These are phyloP conservation scores for Colletotrichum sp. DNA, from an alignment of 2,329 filamentous ascomycete genomes.

Conservation along the genomic window DNA sequence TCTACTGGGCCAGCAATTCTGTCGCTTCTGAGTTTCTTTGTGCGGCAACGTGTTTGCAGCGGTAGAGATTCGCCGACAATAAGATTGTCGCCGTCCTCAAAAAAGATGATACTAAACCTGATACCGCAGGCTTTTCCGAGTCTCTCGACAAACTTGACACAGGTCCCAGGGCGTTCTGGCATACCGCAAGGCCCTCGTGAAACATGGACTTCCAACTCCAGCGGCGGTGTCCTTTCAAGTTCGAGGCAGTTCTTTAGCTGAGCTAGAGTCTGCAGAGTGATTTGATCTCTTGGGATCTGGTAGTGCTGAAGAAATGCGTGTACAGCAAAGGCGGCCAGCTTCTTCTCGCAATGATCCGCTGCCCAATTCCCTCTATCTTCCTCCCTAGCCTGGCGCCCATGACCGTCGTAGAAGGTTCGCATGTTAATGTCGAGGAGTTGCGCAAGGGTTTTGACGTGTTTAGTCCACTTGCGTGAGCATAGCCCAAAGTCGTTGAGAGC, in stretches of 20 bases:
- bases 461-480: neutral
- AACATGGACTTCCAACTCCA: neutral
- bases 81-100: accelerated
- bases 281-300: neutral
- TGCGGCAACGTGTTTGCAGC: neutral
- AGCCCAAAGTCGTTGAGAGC: neutral
- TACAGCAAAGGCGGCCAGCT: neutral
- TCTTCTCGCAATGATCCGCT: neutral
- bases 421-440: neutral
- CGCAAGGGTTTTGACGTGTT: neutral
- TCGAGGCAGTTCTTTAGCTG: neutral
- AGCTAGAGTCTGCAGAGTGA: neutral
- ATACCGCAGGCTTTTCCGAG: neutral
- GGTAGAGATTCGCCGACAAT: neutral
- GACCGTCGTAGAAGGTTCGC: neutral
- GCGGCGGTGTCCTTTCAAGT: neutral
- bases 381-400: neutral
- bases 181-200: neutral
- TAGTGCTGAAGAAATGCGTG: neutral
- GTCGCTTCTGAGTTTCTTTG: neutral
- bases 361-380: neutral
- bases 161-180: neutral
- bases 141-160: neutral
- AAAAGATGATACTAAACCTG: neutral
- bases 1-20: neutral